Evolutionary conservation across 208 protist species (phyloP), one percentile per base, ranked within the genome.

Genomic region (Crithidia sp.): DNA sequence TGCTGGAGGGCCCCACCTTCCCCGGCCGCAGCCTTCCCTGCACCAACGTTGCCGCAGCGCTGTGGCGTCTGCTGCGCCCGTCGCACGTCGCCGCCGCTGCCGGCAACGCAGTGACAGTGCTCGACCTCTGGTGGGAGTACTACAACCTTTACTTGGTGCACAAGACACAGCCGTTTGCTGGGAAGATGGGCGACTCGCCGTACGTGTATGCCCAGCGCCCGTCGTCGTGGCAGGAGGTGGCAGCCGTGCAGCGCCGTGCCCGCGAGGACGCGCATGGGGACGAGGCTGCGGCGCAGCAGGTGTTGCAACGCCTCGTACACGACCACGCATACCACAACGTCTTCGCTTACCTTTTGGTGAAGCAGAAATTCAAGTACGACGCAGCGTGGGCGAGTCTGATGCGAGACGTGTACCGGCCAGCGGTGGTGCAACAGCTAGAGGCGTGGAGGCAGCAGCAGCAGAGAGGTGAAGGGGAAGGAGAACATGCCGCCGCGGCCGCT

Each of bases 91-190:
- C 63, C 8, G 16, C 73, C 0, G 16, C 43, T 1, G 59, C 41
- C 7, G 62, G 54, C 37, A 67, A 19, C 44, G 13, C 2, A 9
- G 76, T 91, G 28, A 85, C 80, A 2, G 83, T 92, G 54, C 63
- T 92, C 39, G 87, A 94, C 58, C 61, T 92, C 16, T 94, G 89
- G 89, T 90, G 79, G 79, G 81, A 84, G 64, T 94, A 82, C 78
- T 90, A 90, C 62, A 64, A 87, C 16, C 37, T 60, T 12, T 94
- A 85, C 76, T 41, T 86, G 8, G 17, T 92, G 7, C 72, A 85
- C 65, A 94, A 94, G 73, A 94, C 89, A 40, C 79, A 89, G 66
- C 89, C 89, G 17, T 74, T 44, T 9, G 59, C 60, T 0, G 40
- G 56, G 19, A 79, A 85, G 50, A 89, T 94, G 40, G 63, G 41